A percentile compares a stretch with the other conserved stretches of the same genome.
These are phyloP conservation scores for Alnus glutinosa DNA, from an alignment of 306 rosid genomes.

Conservation along the genomic window DNA sequence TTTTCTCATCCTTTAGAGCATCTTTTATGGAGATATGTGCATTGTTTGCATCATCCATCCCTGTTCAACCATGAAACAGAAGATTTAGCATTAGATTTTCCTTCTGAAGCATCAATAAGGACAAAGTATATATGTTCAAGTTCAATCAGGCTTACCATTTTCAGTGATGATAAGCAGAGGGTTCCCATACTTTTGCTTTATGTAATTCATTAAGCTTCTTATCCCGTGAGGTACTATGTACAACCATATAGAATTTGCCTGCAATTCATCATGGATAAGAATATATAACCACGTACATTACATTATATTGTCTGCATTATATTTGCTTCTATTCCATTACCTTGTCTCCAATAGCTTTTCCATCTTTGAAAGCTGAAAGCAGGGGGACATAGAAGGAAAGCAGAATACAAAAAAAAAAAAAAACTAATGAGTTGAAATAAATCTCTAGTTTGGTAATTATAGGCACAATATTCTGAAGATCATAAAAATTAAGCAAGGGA, in stretches of 20 bases:
- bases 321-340: slow-evolving; percentile 26
- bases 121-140: background rate
- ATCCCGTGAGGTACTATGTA: slow-evolving; percentile 81
- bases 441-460: background rate
- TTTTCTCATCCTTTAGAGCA: slow-evolving; percentile 77
- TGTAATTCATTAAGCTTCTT: slow-evolving; percentile 65
- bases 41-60: slow-evolving; percentile 82
- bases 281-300: background rate
- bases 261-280: slow-evolving; percentile 12
- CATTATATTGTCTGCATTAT: too few species aligned
- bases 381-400: background rate
- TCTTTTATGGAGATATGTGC: slow-evolving; percentile 43
- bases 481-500: background rate
- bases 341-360: slow-evolving; percentile 64
- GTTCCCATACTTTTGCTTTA: slow-evolving; percentile 71
- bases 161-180: slow-evolving; percentile 81
- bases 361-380: slow-evolving; percentile 73
- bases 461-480: background rate
- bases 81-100: slow-evolving; percentile 2
- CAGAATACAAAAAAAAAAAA: background rate
- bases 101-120: background rate
- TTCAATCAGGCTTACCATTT: slow-evolving; percentile 58
- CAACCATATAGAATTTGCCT: slow-evolving; percentile 86
- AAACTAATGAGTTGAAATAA: background rate
- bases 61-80: slow-evolving; percentile 30